phyloP scores from a whole-genome alignment of 495 filamentous ascomycete species.

The Tuber aestivum region DNA sequence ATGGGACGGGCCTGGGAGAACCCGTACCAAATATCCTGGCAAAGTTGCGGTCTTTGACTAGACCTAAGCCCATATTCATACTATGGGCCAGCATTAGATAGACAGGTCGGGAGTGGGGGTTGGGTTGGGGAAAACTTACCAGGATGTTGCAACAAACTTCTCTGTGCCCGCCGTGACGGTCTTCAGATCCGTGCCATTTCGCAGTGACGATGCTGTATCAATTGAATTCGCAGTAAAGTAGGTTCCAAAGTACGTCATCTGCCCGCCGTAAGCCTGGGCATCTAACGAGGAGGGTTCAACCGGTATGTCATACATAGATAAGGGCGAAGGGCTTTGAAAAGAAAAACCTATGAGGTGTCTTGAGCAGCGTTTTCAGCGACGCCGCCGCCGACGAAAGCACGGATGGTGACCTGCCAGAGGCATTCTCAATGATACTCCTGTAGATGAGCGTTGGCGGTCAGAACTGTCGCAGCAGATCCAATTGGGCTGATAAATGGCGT shows the following conservation, averaged over 20 bases:
- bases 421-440: slow-evolving; percentile 93
- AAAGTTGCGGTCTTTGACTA: slow-evolving; percentile 88
- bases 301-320: slow-evolving; percentile 53
- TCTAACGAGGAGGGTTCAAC: background rate
- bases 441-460: slow-evolving; percentile 27
- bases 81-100: slow-evolving; percentile 43
- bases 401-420: slow-evolving; percentile 65
- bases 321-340: slow-evolving; percentile 76
- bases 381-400: slow-evolving; percentile 60
- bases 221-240: slow-evolving; percentile 85
- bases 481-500: slow-evolving; percentile 5
- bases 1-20: slow-evolving; percentile 52
- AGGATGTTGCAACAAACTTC: slow-evolving; percentile 75
- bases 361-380: slow-evolving; percentile 59
- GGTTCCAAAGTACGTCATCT: slow-evolving; percentile 77
- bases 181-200: slow-evolving; percentile 31
- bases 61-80: slow-evolving; percentile 85
- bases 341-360: slow-evolving; percentile 64
- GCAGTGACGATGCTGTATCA: slow-evolving; percentile 62
- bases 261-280: background rate
- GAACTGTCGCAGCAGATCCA: background rate
- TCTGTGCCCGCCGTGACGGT: slow-evolving; percentile 63
- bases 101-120: background rate
- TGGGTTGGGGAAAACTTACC: slow-evolving; percentile 7
- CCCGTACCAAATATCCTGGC: slow-evolving; percentile 70